Evolutionary conservation across 768 basidiomycete genomes (phyloP).

Genomic region (Steccherinum ochraceum): DNA sequence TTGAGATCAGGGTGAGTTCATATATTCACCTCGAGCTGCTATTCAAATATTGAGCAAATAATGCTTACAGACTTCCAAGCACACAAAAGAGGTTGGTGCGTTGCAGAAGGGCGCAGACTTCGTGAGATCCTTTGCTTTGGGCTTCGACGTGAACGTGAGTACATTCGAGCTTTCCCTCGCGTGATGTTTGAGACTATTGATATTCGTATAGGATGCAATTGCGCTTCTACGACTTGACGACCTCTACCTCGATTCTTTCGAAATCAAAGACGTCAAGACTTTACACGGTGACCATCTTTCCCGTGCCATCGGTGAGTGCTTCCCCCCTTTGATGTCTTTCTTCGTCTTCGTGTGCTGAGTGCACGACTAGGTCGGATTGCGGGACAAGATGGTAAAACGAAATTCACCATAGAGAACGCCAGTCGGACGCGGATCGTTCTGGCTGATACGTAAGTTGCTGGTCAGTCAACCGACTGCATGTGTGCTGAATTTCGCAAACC

Average conservation of each 20-base stretch:
- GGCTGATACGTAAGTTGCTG: constrained; percentile 91
- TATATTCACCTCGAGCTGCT: background rate
- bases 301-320: constrained; percentile 79
- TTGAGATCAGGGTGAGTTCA: constrained; percentile 82
- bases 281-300: constrained; percentile 96
- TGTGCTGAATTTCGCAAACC: too few species aligned
- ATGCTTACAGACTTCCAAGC: constrained; percentile 88
- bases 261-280: constrained; percentile 99
- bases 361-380: constrained; percentile 95
- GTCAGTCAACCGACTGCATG: background rate
- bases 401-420: constrained; percentile 97
- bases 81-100: constrained; percentile 88
- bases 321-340: too few species aligned
- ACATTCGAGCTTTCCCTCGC: too few species aligned
- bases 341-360: too few species aligned
- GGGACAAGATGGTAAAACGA: constrained; percentile 97
- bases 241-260: constrained; percentile 96
- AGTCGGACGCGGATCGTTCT: constrained; percentile 97
- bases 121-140: constrained; percentile 88
- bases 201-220: constrained; percentile 91
- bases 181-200: too few species aligned
- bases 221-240: constrained; percentile 94
- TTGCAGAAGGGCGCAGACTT: constrained; percentile 98
- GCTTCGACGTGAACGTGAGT: constrained; percentile 90
- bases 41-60: background rate